These are phyloP conservation scores for Rhododendron simsii DNA, from an alignment of 148 eudicot species.

Conservation along the genomic window DNA sequence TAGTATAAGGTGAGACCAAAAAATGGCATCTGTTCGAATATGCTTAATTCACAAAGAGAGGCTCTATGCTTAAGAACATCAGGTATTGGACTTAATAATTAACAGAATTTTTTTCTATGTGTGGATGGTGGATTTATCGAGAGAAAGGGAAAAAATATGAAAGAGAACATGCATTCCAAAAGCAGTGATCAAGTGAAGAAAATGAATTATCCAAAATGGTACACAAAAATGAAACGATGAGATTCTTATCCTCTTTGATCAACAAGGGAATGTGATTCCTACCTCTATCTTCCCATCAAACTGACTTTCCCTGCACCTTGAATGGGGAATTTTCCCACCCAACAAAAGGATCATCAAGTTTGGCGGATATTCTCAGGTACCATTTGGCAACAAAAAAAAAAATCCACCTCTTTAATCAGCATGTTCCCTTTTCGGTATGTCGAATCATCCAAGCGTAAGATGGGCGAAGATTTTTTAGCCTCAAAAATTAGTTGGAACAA, in stretches of 20 bases:
- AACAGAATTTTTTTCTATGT: too few species aligned
- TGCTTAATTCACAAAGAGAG: too few species aligned
- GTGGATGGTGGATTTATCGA: too few species aligned
- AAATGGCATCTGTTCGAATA: too few species aligned
- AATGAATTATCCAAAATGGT: too few species aligned
- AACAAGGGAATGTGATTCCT: conserved; percentile 12
- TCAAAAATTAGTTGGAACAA: neutral
- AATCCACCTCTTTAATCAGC: neutral
- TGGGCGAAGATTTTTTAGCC: neutral
- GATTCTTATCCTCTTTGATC: conserved; percentile 10
- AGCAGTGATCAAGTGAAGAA: too few species aligned
- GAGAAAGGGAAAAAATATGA: too few species aligned
- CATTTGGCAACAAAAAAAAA: neutral
- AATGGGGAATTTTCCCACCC: neutral
- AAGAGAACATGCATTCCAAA: too few species aligned
- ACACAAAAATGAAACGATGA: neutral
- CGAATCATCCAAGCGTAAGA: conserved; percentile 2
- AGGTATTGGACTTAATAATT: too few species aligned
- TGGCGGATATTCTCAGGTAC: neutral
- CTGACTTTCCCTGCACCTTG: neutral
- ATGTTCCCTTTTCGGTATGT: neutral
- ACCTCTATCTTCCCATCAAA: neutral
- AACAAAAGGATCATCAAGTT: neutral
- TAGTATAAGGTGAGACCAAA: too few species aligned
- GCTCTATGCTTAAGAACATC: too few species aligned